phyloP scores from a whole-genome alignment of 148 eudicot species.

The Fagopyrum esculentum region DNA sequence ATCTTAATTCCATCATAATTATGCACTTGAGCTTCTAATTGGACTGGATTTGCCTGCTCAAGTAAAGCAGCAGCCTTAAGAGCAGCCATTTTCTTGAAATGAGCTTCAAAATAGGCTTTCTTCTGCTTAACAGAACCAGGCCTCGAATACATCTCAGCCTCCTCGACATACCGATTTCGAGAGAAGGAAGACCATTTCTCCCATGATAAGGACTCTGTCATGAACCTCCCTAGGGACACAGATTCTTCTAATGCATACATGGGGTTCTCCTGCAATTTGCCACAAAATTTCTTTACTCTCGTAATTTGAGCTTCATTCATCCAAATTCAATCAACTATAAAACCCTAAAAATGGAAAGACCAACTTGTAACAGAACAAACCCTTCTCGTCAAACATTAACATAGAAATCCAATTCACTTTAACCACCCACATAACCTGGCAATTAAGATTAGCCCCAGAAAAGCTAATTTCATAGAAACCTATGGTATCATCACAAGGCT shows the following conservation, averaged over 20 bases:
- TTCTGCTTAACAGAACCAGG: constrained; percentile 92
- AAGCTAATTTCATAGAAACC: neutral
- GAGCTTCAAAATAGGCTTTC: constrained; percentile 95
- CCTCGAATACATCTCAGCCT: constrained; percentile 67
- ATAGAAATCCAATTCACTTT: neutral
- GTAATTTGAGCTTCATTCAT: neutral
- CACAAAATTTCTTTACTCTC: neutral
- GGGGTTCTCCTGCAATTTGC: constrained; percentile 37
- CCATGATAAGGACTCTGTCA: constrained; percentile 68
- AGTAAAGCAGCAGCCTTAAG: constrained; percentile 70
- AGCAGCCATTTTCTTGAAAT: constrained; percentile 85
- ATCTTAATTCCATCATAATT: constrained; percentile 11
- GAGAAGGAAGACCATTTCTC: constrained; percentile 88
- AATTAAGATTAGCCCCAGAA: neutral
- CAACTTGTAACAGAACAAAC: neutral
- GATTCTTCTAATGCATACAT: constrained; percentile 58
- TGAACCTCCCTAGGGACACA: constrained; percentile 75
- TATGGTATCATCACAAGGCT: neutral
- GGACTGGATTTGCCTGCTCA: constrained; percentile 37
- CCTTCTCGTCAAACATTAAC: neutral
- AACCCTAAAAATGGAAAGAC: neutral
- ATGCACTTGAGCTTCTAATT: neutral
- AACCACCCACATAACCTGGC: neutral
- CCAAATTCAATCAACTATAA: neutral
- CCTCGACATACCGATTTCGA: constrained; percentile 69